Percentiles rank a stretch among this genome's conserved stretches.
phyloP scores from a whole-genome alignment of 306 rosid genomes.

The Dalbergia cultrata region DNA sequence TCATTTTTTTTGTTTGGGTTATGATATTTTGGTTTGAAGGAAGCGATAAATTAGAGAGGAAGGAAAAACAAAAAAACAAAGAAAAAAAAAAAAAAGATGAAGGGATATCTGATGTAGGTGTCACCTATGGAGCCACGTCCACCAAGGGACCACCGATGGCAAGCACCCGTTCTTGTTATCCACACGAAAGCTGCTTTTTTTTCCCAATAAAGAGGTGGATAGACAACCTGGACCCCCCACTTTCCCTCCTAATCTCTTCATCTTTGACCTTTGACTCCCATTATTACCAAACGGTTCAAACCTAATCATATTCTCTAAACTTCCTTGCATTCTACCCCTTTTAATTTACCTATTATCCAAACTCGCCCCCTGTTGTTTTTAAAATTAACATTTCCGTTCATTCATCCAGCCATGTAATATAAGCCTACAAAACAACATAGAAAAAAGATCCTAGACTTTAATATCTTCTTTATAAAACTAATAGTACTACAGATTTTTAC shows the following conservation, averaged over 20 bases:
- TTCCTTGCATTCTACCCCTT: conserved; percentile 41
- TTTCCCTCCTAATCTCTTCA: conserved; percentile 60
- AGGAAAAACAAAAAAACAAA: background rate
- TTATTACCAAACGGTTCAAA: conserved; percentile 47
- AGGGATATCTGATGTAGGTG: conserved; percentile 43
- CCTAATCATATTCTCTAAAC: conserved; percentile 45
- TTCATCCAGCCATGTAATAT: background rate
- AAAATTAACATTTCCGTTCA: background rate
- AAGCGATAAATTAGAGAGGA: background rate
- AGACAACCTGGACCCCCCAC: conserved; percentile 87
- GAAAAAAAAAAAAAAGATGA: background rate
- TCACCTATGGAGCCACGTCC: conserved; percentile 43
- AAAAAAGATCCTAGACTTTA: background rate
- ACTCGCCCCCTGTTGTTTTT: background rate
- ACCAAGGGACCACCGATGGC: conserved; percentile 52
- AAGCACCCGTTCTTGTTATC: conserved; percentile 59
- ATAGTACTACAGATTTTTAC: background rate
- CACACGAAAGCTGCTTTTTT: conserved; percentile 55
- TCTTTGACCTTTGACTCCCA: conserved; percentile 93
- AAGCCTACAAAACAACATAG: background rate
- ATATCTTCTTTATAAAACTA: background rate
- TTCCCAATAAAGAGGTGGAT: conserved; percentile 57
- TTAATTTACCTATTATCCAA: conserved; percentile 10
- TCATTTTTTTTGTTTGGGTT: background rate
- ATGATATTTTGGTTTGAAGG: background rate